Conservation (phyloP, 2,329 filamentous ascomycete genomes). For the Aspergillus sp. region DNA sequence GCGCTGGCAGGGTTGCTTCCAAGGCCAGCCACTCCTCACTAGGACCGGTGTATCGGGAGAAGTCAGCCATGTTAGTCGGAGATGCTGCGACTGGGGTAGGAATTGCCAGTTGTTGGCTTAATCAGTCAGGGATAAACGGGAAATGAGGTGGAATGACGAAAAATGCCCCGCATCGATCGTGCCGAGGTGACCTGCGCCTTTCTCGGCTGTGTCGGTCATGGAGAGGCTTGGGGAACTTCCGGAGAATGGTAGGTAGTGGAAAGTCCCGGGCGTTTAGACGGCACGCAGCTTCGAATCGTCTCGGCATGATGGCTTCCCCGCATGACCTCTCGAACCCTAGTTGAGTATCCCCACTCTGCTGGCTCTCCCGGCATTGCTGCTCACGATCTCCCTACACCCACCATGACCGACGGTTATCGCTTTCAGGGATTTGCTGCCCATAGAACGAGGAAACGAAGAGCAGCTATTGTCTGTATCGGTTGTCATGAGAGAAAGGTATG, state of each 20-base stretch:
- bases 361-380: background rate
- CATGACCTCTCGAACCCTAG: too few species aligned
- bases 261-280: too few species aligned
- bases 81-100: background rate
- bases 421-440: constrained; percentile 10
- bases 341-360: too few species aligned
- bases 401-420: constrained; percentile 3
- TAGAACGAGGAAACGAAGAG: constrained; percentile 9
- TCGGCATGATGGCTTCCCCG: too few species aligned
- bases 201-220: too few species aligned
- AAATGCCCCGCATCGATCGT: too few species aligned
- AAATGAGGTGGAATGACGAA: background rate
- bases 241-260: too few species aligned
- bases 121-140: background rate
- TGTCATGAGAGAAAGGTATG: constrained; percentile 15
- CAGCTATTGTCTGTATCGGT: constrained; percentile 11
- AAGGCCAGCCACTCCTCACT: constrained; percentile 48
- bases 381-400: background rate
- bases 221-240: too few species aligned
- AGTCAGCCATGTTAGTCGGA: constrained; percentile 32
- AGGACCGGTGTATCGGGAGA: constrained; percentile 42
- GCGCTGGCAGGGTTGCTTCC: constrained; percentile 32
- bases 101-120: background rate
- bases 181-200: too few species aligned
- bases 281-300: too few species aligned